A percentile compares a stretch with the other conserved stretches of the same genome.
Evolutionary conservation across 257 asterid genomes (phyloP).

Genomic region (Nicotiana tabacum): DNA sequence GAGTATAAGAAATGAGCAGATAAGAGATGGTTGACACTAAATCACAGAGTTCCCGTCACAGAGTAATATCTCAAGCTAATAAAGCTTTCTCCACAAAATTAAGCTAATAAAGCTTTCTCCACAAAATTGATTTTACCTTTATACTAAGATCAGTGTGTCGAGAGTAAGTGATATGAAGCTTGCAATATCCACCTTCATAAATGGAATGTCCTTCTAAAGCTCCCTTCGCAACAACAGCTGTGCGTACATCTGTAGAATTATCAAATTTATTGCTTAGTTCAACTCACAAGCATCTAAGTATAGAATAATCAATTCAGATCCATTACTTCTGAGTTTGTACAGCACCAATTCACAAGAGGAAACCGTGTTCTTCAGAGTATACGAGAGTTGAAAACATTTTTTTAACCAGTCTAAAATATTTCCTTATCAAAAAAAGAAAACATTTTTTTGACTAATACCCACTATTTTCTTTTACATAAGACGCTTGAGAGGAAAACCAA

Average conservation of each 20-base stretch:
- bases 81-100: background rate
- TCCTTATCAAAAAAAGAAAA: background rate
- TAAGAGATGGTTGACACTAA: background rate
- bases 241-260: slow-evolving; percentile 72
- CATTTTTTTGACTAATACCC: background rate
- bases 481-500: background rate
- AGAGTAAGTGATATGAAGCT: slow-evolving; percentile 91
- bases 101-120: background rate
- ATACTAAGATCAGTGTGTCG: slow-evolving; percentile 98
- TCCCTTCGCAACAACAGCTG: slow-evolving; percentile 92
- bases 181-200: slow-evolving; percentile 98
- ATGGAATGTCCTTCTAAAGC: slow-evolving; percentile 98
- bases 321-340: background rate
- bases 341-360: slow-evolving; percentile 9
- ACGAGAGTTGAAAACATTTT: background rate
- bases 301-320: background rate
- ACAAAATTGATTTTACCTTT: slow-evolving; percentile 40
- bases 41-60: background rate
- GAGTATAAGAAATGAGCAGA: background rate
- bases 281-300: background rate
- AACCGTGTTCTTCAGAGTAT: background rate
- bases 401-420: background rate
- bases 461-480: background rate
- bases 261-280: background rate
- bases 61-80: background rate